Conservation (phyloP, 176 grass and related monocot species). For the Phoenix roebelenii region DNA sequence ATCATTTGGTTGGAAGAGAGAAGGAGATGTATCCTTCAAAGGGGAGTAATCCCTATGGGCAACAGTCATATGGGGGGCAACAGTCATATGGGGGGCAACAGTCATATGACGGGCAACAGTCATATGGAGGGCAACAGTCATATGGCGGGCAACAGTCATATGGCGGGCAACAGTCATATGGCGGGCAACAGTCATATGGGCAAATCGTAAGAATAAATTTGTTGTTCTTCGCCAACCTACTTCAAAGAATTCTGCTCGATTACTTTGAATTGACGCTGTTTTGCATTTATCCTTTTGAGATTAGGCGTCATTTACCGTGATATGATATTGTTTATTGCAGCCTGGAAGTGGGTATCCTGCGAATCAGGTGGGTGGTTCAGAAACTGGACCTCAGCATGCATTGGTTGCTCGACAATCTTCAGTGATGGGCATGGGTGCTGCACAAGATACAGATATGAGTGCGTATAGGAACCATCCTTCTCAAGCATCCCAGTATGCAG, state of each 20-base stretch:
- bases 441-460: constrained; percentile 23
- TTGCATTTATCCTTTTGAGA: background rate
- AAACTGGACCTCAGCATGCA: constrained; percentile 12
- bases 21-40: constrained; percentile 20
- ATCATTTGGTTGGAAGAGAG: background rate
- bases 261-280: background rate
- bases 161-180: constrained; percentile 10
- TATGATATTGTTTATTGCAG: constrained; percentile 33
- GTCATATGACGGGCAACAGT: background rate
- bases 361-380: constrained; percentile 26
- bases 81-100: constrained; percentile 16
- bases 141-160: constrained; percentile 10
- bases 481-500: constrained; percentile 49
- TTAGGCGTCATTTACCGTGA: background rate
- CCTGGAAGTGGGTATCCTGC: constrained; percentile 39
- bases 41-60: constrained; percentile 13
- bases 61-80: constrained; percentile 5
- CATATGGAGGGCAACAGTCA: constrained; percentile 5
- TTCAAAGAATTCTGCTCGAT: background rate
- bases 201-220: constrained; percentile 12
- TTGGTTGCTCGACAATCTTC: constrained; percentile 6
- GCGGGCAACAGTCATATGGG: no score
- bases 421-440: constrained; percentile 1
- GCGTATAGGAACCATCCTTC: constrained; percentile 40
- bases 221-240: background rate